Base-by-base conservation (phyloP, 2,329 filamentous ascomycete species). In the Botrytis squamosa region DNA sequence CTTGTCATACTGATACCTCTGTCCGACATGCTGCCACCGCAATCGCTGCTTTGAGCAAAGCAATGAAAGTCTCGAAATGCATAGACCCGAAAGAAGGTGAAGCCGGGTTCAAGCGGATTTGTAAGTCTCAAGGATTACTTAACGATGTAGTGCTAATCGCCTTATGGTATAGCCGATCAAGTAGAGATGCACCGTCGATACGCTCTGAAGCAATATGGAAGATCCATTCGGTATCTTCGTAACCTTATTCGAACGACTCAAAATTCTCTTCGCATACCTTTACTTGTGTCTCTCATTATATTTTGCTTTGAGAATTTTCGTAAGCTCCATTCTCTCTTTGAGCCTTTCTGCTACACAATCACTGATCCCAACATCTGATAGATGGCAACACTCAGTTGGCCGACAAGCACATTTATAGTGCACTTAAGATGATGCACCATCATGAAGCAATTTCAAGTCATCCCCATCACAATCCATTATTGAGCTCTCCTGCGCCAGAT, bases 251-350 rank as follows among this genome's bases (percentile, higher is more conserved):
- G 46, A 20, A 59, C 57, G 22, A 73, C 76, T 29, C 44, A 73
- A 42, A 71, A 78, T 25, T 70, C 76, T 18, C 71, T 73, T 33
- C 73, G 78, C 55, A 74, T 76, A 60, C 70, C 75, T n/a, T 70
- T 78, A 25, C 74, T 79, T 52, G 76, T 75, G 25, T 75, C 76
- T 22, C 60, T 79, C 18, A 71, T 79, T 22, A 77, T 79, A 36
- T 78, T 73, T 60, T 75, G 75, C 57, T 79, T 79, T 63, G 77
- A 79, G 55, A 78, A 74, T 46, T 68, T 76, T 14, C 74, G 60
- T 63, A 63, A 63, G 60, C 60, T n/a, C 38, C 12, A 42, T 40
- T 63, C 16, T 63, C 38, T 40, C 25, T 9, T 63, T n/a, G 16
- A 62, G 25, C 4, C 4, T n/a, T 40, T 63, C 36, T n/a, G 22